Conservation (phyloP, 2,329 filamentous ascomycete genomes). For the Coniochaeta pulveracea region DNA sequence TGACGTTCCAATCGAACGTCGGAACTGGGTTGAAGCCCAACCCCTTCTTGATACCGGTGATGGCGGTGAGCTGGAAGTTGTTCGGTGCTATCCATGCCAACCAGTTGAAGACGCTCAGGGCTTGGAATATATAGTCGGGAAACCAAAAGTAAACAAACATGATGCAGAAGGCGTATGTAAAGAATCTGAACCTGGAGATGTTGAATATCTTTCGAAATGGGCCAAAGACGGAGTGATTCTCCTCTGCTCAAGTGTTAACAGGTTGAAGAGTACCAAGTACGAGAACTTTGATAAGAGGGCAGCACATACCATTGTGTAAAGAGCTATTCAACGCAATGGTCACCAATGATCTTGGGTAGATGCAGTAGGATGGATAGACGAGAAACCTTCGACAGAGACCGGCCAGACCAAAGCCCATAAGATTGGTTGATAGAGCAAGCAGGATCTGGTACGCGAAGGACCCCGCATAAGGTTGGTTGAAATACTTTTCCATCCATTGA, state of each 20-base stretch:
- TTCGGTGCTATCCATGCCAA: conserved; percentile 39
- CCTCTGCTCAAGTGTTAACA: no score
- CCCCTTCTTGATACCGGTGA: conserved; percentile 21
- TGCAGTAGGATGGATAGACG: conserved; percentile 37
- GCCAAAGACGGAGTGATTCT: conserved; percentile 21
- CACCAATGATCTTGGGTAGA: conserved; percentile 37
- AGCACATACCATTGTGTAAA: no score
- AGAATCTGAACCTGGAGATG: conserved; percentile 33
- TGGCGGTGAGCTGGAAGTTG: conserved; percentile 18
- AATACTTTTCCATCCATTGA: conserved; percentile 34
- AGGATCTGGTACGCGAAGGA: conserved; percentile 38
- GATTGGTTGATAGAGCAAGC: conserved; percentile 37
- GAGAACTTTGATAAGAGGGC: no score
- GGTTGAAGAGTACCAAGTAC: no score
- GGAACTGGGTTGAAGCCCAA: conserved; percentile 30
- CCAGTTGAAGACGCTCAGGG: conserved; percentile 36
- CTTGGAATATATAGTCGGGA: conserved; percentile 34
- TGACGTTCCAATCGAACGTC: conserved; percentile 40
- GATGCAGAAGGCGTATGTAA: conserved; percentile 25
- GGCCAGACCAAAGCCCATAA: conserved; percentile 44
- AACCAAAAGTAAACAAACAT: conserved; percentile 43
- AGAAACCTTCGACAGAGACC: conserved; percentile 38
- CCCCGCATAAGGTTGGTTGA: conserved; percentile 36
- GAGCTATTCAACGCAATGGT: conserved; percentile 34
- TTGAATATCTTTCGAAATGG: conserved; percentile 28